These are phyloP conservation scores for Exophiala spinifera DNA, from an alignment of 2,329 filamentous ascomycete genomes.

Conservation along the genomic window DNA sequence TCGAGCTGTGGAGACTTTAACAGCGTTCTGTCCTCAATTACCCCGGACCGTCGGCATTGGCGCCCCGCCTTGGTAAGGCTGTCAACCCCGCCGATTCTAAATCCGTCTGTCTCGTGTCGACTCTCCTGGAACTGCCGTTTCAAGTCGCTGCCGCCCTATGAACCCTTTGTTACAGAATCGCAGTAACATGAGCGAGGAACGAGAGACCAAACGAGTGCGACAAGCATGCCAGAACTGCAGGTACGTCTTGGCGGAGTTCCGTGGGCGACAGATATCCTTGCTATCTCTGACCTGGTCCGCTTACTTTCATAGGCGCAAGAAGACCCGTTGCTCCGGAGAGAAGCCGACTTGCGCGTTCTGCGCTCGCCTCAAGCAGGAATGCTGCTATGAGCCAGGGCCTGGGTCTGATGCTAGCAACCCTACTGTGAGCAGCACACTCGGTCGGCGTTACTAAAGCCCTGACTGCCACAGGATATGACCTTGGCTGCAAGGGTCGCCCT, in stretches of 20 bases:
- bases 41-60: too few relatives aligned
- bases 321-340: constrained; percentile 84
- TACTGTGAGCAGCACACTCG: too few relatives aligned
- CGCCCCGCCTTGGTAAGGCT: too few relatives aligned
- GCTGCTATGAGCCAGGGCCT: constrained; percentile 26
- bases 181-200: background rate
- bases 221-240: constrained; percentile 1
- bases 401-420: too few relatives aligned
- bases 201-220: background rate
- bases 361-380: constrained; percentile 29
- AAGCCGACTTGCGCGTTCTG: constrained; percentile 73
- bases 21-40: too few relatives aligned
- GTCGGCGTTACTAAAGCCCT: background rate
- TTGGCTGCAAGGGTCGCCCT: constrained; percentile 14
- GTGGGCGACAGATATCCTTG: too few relatives aligned
- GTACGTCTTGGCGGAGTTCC: background rate
- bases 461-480: constrained; percentile 10
- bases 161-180: too few relatives aligned
- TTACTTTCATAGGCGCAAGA: background rate
- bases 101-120: too few relatives aligned
- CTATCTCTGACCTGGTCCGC: background rate
- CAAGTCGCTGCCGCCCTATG: too few relatives aligned
- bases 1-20: too few relatives aligned
- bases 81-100: too few relatives aligned
- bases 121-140: too few relatives aligned